A percentile compares a stretch with the other conserved stretches of the same genome.
Conservation (phyloP, 345 rosid genomes). For the Erysimum cheiranthoides region DNA sequence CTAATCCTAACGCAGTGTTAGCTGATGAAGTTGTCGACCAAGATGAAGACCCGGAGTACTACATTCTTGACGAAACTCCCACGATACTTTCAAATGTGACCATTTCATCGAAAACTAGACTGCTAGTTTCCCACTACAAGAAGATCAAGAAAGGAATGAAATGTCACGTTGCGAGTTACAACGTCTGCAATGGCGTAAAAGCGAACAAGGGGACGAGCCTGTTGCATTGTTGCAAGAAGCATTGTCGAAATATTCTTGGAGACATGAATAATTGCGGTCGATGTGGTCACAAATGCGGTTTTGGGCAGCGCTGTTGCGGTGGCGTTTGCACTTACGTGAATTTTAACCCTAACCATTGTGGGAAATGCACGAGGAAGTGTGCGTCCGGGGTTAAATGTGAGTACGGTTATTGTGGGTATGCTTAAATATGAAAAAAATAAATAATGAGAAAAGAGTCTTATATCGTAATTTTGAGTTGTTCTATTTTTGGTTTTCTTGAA, state of each 20-base stretch:
- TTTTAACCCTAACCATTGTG: conserved; percentile 55
- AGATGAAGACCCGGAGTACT: conserved; percentile 38
- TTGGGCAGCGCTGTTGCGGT: conserved; percentile 64
- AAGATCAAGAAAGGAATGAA: conserved; percentile 59
- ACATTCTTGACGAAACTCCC: conserved; percentile 43
- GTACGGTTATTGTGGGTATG: conserved; percentile 73
- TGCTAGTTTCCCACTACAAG: conserved; percentile 33
- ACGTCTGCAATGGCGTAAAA: conserved; percentile 59
- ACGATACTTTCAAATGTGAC: conserved; percentile 27
- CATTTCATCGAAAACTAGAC: conserved; percentile 28
- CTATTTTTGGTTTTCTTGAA: conserved; percentile 4
- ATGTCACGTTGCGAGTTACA: conserved; percentile 46
- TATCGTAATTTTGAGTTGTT: conserved; percentile 25
- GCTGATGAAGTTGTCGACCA: conserved; percentile 30
- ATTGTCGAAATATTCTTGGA: conserved; percentile 62
- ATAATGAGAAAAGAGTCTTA: not conserved
- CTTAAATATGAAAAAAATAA: too few relatives aligned
- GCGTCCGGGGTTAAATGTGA: conserved; percentile 54
- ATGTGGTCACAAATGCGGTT: conserved; percentile 61
- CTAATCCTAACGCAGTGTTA: conserved; percentile 19
- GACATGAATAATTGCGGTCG: conserved; percentile 72
- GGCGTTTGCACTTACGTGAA: conserved; percentile 53
- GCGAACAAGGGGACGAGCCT: conserved; percentile 70
- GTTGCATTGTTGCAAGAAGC: conserved; percentile 72
- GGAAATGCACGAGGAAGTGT: conserved; percentile 62